Percentiles rank a stretch among this genome's conserved stretches.
phyloP scores from a whole-genome alignment of 352 stramenopile species.

The Globisporangium emineosum region DNA sequence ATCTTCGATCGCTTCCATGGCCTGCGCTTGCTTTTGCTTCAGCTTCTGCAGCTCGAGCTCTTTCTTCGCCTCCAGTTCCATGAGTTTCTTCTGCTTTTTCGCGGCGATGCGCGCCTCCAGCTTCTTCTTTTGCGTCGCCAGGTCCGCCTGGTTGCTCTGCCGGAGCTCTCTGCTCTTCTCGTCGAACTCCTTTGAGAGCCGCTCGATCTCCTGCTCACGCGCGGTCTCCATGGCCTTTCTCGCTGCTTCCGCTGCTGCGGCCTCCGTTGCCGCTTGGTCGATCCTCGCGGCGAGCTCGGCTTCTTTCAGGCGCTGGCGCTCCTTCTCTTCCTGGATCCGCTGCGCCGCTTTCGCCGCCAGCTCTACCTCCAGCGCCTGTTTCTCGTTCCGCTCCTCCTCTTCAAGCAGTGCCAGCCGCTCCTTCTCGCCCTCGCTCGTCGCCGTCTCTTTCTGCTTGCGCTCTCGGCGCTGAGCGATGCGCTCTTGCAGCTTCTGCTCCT shows the following conservation, averaged over 20 bases:
- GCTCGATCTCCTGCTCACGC: slow-evolving; percentile 47
- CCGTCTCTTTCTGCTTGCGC: slow-evolving; percentile 35
- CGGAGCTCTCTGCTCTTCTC: slow-evolving; percentile 56
- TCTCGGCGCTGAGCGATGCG: slow-evolving; percentile 51
- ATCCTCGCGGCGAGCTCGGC: slow-evolving; percentile 37
- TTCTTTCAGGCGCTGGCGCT: slow-evolving; percentile 49
- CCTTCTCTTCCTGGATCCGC: slow-evolving; percentile 50
- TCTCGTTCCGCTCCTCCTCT: slow-evolving; percentile 31
- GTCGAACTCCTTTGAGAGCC: slow-evolving; percentile 62
- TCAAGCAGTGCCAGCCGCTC: slow-evolving; percentile 29
- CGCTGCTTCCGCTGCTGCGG: slow-evolving; percentile 34
- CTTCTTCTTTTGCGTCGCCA: slow-evolving; percentile 58
- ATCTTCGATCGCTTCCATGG: slow-evolving; percentile 30
- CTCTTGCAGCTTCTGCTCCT: slow-evolving; percentile 67
- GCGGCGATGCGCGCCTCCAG: slow-evolving; percentile 67
- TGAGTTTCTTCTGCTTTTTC: slow-evolving; percentile 76
- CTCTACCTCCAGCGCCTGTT: slow-evolving; percentile 26
- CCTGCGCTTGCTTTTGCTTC: slow-evolving; percentile 37
- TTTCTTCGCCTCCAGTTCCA: slow-evolving; percentile 67
- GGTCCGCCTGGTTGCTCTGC: slow-evolving; percentile 55
- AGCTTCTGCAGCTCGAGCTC: slow-evolving; percentile 53
- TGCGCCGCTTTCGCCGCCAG: slow-evolving; percentile 29
- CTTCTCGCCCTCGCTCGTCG: slow-evolving; percentile 19
- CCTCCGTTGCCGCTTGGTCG: slow-evolving; percentile 32
- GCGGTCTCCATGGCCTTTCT: slow-evolving; percentile 46